Base-by-base conservation (phyloP, 2,329 filamentous ascomycete genomes). In the Phyllosticta citriasiana region DNA sequence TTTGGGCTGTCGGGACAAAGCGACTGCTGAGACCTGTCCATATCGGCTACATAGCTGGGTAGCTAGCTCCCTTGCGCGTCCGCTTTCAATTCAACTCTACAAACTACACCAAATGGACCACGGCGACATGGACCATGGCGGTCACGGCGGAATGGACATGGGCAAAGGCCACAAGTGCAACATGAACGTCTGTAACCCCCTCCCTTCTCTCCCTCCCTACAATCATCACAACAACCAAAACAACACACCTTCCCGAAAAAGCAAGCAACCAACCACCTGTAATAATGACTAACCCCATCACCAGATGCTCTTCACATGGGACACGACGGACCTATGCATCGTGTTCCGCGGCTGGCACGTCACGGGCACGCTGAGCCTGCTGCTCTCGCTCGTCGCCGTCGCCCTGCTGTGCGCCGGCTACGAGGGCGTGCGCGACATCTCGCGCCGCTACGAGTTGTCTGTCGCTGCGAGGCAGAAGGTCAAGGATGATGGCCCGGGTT, bases 291-390 rank as follows among this genome's bases (percentile, higher is more conserved):
- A 9, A 8, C 16, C 26, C 19, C 52, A 35, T 57, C 27, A 47
- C 4, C 67, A 96, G 91, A 97, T 97, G 93, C 85, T 97, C 67
- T 99, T 99, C 80, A 97, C 91, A 64, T 99, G 93, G 93, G 85
- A 91, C 74, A 93, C 92, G 2, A 84, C 82, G 61, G 88, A 97
- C 77, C 89, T 99, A 66, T 99, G 94, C 82, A 95, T 99, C 75
- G 84, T 99, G 74, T 99, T 97, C 81, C 83, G 82, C 68, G 85
- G 87, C 76, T 99, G 94, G 94, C 92, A 89, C 77, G 78, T 99
- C 74, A 86, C 82, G 64, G 86, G 87, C 64, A 86, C 86, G 2
- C 70, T 83, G 58, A 88, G 88, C 35, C 87, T 99, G 62, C 69
- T 97, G 73, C 74, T 91, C 70, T 96, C 93, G 27, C 86, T 99